Evolutionary conservation across 805 yeast genomes (phyloP), one percentile per base, ranked within the genome.

Genomic region (Candida maris): DNA sequence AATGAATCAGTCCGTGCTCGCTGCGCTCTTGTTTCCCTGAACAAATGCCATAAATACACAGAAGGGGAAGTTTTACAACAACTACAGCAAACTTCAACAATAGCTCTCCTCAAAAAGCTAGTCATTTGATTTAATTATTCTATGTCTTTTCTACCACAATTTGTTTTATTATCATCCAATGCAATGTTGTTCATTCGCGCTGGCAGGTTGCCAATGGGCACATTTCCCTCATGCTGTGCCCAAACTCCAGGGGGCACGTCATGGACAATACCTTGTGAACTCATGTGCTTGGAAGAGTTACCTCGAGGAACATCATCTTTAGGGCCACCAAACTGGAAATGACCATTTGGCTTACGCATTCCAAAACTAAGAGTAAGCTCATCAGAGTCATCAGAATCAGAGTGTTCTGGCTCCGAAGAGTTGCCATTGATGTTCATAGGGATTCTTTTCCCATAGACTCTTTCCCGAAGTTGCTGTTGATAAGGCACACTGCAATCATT

Each of bases 311-410:
- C 33, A 8, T 13, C n/a, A n/a, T n/a, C n/a, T n/a, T n/a, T n/a
- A n/a, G n/a, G n/a, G n/a, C n/a, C n/a, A n/a, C n/a, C n/a, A n/a
- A n/a, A n/a, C n/a, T n/a, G n/a, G n/a, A n/a, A n/a, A 22, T 22
- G 9, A 9, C 9, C 24, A 9, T 12, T 9, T 26, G 29, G 27
- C 16, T 37, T 28, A 6, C 44, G 39, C 10, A 23, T 38, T 9
- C 49, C 50, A 33, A 49, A 44, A 2, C 43, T 38, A 5, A 49
- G 38, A 8, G 48, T 42, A 16, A 49, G 44, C 40, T 49, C 54
- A 5, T 48, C 40, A 9, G 46, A 44, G 16, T 39, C 39, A 25
- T 41, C 45, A 3, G 48, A 41, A 20, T 44, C 44, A 6, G 45
- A 38, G 26, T 28, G 41, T 7, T 32, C 44, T 4, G 35, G 20